Conservation (phyloP, 2,329 filamentous ascomycete genomes). For the Huntiella abstrusa region DNA sequence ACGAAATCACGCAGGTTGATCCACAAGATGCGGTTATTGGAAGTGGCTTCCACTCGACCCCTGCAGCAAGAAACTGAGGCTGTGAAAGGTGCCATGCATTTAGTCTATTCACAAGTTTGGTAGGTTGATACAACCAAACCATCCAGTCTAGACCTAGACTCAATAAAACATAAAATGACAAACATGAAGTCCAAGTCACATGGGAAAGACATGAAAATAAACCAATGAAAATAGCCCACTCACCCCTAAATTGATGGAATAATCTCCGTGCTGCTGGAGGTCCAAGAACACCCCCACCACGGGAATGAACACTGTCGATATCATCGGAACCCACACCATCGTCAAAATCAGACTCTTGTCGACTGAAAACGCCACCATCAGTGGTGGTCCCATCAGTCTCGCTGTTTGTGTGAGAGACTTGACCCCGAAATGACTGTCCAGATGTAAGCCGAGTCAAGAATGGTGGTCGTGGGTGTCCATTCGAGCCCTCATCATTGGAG, state of each 20-base stretch:
- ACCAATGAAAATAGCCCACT: not conserved
- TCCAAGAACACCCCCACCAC: not conserved
- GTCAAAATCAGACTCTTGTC: not conserved
- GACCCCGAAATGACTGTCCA: not conserved
- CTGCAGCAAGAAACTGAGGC: too few relatives aligned
- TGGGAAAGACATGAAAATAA: too few relatives aligned
- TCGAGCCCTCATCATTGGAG: not conserved
- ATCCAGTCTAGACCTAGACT: too few relatives aligned
- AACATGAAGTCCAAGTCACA: too few relatives aligned
- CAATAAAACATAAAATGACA: too few relatives aligned
- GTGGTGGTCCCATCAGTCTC: not conserved
- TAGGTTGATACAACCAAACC: too few relatives aligned
- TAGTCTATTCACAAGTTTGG: too few relatives aligned
- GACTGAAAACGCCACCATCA: too few relatives aligned
- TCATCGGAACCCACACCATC: conserved; percentile 3
- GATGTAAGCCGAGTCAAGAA: conserved; percentile 3
- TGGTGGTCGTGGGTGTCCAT: not conserved
- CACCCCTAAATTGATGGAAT: conserved; percentile 8
- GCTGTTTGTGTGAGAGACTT: not conserved
- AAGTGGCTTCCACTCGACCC: too few relatives aligned
- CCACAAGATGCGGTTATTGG: too few relatives aligned
- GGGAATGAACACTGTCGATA: not conserved
- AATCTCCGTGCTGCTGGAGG: conserved; percentile 3
- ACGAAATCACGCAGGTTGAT: too few relatives aligned
- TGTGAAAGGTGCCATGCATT: too few relatives aligned